Evolutionary conservation across 441 rosid species (phyloP), one percentile per base, ranked within the genome.

Genomic region (Erysimum cheiri): DNA sequence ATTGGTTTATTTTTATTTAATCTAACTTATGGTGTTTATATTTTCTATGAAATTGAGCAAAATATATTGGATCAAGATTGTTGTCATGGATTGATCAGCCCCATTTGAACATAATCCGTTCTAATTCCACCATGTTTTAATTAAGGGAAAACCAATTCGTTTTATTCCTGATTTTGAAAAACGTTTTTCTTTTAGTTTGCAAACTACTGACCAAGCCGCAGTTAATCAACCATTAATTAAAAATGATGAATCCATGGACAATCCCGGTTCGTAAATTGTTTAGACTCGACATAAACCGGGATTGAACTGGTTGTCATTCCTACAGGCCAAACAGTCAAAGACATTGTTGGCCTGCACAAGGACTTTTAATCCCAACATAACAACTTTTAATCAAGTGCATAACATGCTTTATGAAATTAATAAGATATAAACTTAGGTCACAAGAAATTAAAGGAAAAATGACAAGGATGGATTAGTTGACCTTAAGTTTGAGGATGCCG

Each of bases 401-500:
- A 22, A 22, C 24, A 19, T 6, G 44, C 10, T 32, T 15, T 29
- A 19, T 12, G 41, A 37, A 17, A 24, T 46, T 48, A 24, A 13
- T 48, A 24, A 13, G 19, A 48, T 28, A 69, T 6, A 60, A 1
- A 39, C 13, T 41, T 49, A n/a, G 43, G 8, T 48, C 35, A 52
- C 9, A 41, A 50, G 7, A 70, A 40, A 22, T 1, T 4, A 43
- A 53, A 63, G 6, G n/a, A 8, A 61, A 50, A 31, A 19, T 14
- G 2, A 19, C 7, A 36, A 13, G 17, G 19, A 47, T 15, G n/a
- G 43, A 43, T 11, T 3, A 52, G 17, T 35, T 47, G 4, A 73
- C 72, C 77, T 66, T 14, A 7, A 43, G 68, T 60, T 54, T 75
- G 24, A 72, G 69, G 6, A 70, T 60, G 35, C 76, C 80, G 17